A percentile compares a stretch with the other conserved stretches of the same genome.
Evolutionary conservation across 1,284 basidiomycete genomes (phyloP).

Genomic region (Ustilago curta): DNA sequence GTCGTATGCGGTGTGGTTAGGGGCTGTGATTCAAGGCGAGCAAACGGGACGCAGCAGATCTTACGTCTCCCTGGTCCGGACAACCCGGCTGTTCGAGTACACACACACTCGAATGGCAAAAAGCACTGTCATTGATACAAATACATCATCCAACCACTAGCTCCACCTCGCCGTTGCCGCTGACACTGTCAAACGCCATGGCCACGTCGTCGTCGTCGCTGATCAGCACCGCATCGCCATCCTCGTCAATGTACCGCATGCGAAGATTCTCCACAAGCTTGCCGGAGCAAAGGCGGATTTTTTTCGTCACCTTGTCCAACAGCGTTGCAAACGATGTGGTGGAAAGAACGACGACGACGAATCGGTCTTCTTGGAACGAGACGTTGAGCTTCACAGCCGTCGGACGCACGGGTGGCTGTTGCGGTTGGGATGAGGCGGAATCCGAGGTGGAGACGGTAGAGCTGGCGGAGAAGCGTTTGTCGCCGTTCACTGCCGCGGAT

Average conservation of each 20-base stretch:
- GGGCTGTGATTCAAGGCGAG: too few relatives aligned
- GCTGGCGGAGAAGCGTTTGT: constrained; percentile 47
- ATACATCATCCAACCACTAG: constrained; percentile 34
- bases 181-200: constrained; percentile 63
- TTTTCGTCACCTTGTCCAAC: constrained; percentile 88
- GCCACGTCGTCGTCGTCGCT: constrained; percentile 66
- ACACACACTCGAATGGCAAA: too few relatives aligned
- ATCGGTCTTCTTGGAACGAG: constrained; percentile 87
- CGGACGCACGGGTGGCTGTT: neutral
- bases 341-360: constrained; percentile 87
- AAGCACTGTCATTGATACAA: neutral
- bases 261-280: constrained; percentile 28
- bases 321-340: constrained; percentile 82
- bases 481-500: neutral
- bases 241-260: constrained; percentile 65
- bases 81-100: too few relatives aligned
- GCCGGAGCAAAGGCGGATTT: constrained; percentile 78
- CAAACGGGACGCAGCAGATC: too few relatives aligned
- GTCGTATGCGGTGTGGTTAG: too few relatives aligned
- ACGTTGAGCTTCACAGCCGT: constrained; percentile 72
- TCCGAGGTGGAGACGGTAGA: constrained; percentile 57
- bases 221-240: constrained; percentile 66
- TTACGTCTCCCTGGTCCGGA: too few relatives aligned
- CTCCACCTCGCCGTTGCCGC: constrained; percentile 45
- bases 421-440: constrained; percentile 21